A percentile compares a stretch with the other conserved stretches of the same genome.
Evolutionary conservation across 192 early-diverging fungal genomes (phyloP).

Genomic region (Fimicolochytrium jonesii): DNA sequence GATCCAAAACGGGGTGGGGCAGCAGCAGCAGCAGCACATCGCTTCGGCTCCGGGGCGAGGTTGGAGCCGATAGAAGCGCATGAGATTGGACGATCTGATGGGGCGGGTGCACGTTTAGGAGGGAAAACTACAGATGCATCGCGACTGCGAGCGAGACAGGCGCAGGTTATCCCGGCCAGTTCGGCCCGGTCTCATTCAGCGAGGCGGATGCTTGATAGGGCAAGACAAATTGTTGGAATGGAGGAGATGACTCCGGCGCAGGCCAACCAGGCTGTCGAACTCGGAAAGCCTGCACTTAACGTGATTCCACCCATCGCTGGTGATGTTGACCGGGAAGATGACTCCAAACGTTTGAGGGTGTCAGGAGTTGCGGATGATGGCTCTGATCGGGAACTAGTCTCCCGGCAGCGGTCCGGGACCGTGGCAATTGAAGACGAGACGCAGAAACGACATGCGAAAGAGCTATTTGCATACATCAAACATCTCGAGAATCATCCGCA

Average conservation of each 20-base stretch:
- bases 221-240: neutral
- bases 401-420: neutral
- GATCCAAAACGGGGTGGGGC: neutral
- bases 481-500: conserved; percentile 30
- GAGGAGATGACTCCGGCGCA: neutral
- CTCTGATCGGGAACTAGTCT: neutral
- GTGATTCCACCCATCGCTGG: conserved; percentile 6
- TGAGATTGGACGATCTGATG: no score
- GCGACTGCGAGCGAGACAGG: conserved; percentile 30
- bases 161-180: conserved; percentile 34
- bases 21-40: no score
- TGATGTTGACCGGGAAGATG: neutral
- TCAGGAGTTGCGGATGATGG: neutral
- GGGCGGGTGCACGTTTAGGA: no score
- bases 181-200: conserved; percentile 21
- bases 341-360: conserved; percentile 7
- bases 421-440: neutral
- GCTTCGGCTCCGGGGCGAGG: no score
- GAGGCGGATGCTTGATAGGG: neutral
- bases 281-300: neutral
- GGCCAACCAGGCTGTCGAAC: neutral
- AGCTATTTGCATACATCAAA: conserved; percentile 42
- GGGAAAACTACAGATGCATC: no score
- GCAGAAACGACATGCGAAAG: neutral
- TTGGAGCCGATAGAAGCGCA: no score